Base-by-base conservation (phyloP, 1,284 basidiomycete species). In the Amylostereum chailletii region DNA sequence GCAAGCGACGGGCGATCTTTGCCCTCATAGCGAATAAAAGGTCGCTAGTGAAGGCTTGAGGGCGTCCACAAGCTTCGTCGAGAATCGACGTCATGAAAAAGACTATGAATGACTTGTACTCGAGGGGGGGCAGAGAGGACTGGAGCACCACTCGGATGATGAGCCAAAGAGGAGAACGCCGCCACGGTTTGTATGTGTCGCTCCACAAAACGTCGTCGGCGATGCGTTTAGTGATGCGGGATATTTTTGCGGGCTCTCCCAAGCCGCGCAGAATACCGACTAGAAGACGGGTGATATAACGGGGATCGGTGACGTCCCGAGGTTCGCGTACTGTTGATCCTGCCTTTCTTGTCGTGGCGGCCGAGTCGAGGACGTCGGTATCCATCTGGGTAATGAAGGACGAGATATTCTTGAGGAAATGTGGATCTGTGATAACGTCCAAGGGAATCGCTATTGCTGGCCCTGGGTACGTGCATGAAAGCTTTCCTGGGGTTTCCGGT, bases 101-200 rank as follows among this genome's bases (percentile, higher is more conserved):
- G 1, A 67, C 47, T 57, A 77, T 70, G 56, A 79, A 79, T 0
- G 44, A 27, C 51, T 79, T 79, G 62, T 78, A 79, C 1, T 56
- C 55, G n/a, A 46, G 46, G n/a, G 42, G 42, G 11, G 49, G 37
- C 5, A 76, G 58, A 0, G 70, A 62, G 0, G 69, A 71, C 50
- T 79, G 76, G 2, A 77, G 51, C 0, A 68, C 64, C 1, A 77
- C 68, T 6, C 72, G 69, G 34, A 75, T 58, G n/a, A 74, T 55
- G 3, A 74, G 65, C 71, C 72, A 76, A 1, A 72, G 53, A 0
- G 71, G 60, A 3, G 71, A 71, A n/a, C 75, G 62, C 11, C 72
- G 59, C 74, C 75, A 77, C 8, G 74, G 74, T 10, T 62, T 59
- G 31, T 50, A 47, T 1, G 67, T 60, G 34, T 60, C 48, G 4